Conservation (phyloP, 306 rosid genomes). For the Vigna nakashimae region DNA sequence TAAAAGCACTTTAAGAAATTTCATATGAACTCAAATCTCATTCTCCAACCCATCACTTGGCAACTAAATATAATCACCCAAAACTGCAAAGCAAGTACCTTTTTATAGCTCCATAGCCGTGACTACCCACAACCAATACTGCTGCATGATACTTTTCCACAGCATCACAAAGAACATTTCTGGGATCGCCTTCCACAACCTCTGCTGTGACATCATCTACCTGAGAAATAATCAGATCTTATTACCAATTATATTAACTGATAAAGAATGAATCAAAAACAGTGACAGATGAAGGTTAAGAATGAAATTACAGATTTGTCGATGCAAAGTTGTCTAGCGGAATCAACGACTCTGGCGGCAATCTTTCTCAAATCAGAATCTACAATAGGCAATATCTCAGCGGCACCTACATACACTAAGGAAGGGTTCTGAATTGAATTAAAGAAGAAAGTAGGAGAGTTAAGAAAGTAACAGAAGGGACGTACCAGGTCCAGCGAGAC, state of each 20-base stretch:
- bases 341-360: constrained; percentile 49
- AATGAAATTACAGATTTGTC: constrained; percentile 50
- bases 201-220: constrained; percentile 53
- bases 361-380: constrained; percentile 61
- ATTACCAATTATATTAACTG: too few species aligned
- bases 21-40: too few species aligned
- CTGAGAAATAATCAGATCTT: constrained; percentile 41
- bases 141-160: constrained; percentile 75
- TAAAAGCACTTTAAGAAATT: too few species aligned
- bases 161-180: constrained; percentile 73
- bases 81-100: constrained; percentile 54
- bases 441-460: not conserved
- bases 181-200: constrained; percentile 75
- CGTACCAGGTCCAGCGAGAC: constrained; percentile 72
- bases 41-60: too few species aligned
- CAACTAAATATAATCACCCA: not conserved
- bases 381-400: constrained; percentile 61
- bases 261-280: not conserved
- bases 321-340: constrained; percentile 57
- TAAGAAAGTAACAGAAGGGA: not conserved
- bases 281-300: not conserved
- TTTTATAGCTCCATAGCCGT: constrained; percentile 82
- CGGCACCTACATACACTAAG: constrained; percentile 54
- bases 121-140: constrained; percentile 79
- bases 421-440: not conserved